Percentiles rank a stretch among this genome's conserved stretches.
Evolutionary conservation across 2,329 filamentous ascomycete genomes (phyloP).

Genomic region (Trichoderma asperellum): DNA sequence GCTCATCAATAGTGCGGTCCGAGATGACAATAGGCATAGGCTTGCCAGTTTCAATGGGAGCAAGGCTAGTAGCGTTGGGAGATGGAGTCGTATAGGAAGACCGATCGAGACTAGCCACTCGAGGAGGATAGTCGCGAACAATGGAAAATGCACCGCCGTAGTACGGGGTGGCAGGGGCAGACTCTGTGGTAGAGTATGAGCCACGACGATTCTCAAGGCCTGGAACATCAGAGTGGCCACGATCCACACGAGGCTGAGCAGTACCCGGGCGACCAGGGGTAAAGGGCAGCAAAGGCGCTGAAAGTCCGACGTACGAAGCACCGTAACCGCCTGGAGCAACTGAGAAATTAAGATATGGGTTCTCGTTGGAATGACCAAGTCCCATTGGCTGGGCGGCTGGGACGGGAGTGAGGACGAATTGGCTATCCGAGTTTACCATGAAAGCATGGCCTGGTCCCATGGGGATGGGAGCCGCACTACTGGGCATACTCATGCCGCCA

Average conservation of each 20-base stretch:
- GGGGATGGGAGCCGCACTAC: slow-evolving; percentile 37
- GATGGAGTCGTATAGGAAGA: slow-evolving; percentile 70
- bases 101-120: slow-evolving; percentile 62
- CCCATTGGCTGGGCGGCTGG: slow-evolving; percentile 42
- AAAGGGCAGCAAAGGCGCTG: slow-evolving; percentile 52
- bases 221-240: slow-evolving; percentile 59
- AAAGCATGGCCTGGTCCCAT: slow-evolving; percentile 44
- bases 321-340: slow-evolving; percentile 42
- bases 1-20: slow-evolving; percentile 62
- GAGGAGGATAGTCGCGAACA: slow-evolving; percentile 63
- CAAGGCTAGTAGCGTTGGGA: slow-evolving; percentile 60
- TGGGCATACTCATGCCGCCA: slow-evolving; percentile 42
- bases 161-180: slow-evolving; percentile 67
- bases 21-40: slow-evolving; percentile 43
- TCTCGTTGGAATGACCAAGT: slow-evolving; percentile 43
- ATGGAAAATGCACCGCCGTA: slow-evolving; percentile 62
- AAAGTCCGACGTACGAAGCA: slow-evolving; percentile 44
- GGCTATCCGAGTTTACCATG: slow-evolving; percentile 46
- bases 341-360: slow-evolving; percentile 41
- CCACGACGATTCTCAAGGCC: slow-evolving; percentile 67
- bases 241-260: slow-evolving; percentile 52
- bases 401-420: slow-evolving; percentile 46
- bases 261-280: slow-evolving; percentile 55
- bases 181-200: slow-evolving; percentile 70
- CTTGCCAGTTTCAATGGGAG: slow-evolving; percentile 49